phyloP scores from a whole-genome alignment of 768 basidiomycete genomes.

The Gymnopilus junonius region DNA sequence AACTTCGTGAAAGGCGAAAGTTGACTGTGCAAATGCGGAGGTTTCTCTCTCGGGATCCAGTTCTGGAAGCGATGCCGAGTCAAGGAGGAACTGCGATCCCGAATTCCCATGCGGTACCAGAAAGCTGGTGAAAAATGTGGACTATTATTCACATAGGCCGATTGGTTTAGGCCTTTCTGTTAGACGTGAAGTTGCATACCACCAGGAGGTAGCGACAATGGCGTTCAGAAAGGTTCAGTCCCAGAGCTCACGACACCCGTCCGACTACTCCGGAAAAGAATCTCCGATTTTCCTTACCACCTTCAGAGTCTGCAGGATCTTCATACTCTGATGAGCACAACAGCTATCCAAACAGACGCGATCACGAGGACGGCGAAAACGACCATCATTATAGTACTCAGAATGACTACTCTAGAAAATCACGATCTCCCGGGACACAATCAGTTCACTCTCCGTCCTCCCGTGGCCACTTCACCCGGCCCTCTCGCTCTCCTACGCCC shows the following conservation, averaged over 20 bases:
- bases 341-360: slow-evolving; percentile 2
- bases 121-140: neutral
- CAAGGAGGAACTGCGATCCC: neutral
- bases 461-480: neutral
- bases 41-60: slow-evolving; percentile 44
- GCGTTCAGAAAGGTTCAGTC: neutral
- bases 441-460: neutral
- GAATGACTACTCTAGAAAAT: neutral
- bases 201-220: neutral
- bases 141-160: neutral
- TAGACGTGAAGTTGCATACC: slow-evolving; percentile 1
- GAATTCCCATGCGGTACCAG: neutral
- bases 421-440: neutral
- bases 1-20: slow-evolving; percentile 41
- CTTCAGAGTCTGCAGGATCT: slow-evolving; percentile 30
- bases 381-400: neutral
- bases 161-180: slow-evolving; percentile 31
- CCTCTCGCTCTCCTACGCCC: slow-evolving; percentile 3
- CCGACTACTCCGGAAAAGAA: slow-evolving; percentile 20
- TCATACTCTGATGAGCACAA: slow-evolving; percentile 25
- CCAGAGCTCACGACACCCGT: neutral
- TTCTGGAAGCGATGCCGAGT: slow-evolving; percentile 42
- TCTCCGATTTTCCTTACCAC: slow-evolving; percentile 30
- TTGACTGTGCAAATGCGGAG: slow-evolving; percentile 50
- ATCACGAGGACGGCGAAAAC: neutral